Evolutionary conservation across 2,329 filamentous ascomycete species (phyloP).

Genomic region (Chaetomium strumarium): DNA sequence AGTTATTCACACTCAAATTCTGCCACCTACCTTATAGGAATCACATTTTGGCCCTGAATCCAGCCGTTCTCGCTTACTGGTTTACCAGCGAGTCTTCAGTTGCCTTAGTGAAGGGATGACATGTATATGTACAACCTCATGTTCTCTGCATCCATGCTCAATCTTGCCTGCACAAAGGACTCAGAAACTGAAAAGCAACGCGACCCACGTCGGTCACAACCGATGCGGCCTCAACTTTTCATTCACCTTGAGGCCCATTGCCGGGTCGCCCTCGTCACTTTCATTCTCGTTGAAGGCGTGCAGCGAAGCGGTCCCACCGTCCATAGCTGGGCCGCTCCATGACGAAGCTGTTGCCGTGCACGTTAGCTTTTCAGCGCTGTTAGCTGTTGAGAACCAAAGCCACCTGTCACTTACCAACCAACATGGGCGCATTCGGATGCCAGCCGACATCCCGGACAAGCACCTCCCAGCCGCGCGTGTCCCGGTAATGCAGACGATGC

Average conservation of each 20-base stretch:
- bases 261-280: slow-evolving; percentile 56
- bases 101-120: no score
- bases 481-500: slow-evolving; percentile 46
- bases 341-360: slow-evolving; percentile 60
- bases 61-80: no score
- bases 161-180: not conserved
- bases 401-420: slow-evolving; percentile 51
- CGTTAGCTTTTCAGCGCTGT: slow-evolving; percentile 8
- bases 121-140: no score
- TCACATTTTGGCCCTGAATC: no score
- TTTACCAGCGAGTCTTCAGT: no score
- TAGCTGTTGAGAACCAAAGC: not conserved
- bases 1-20: no score
- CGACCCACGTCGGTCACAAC: not conserved
- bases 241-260: slow-evolving; percentile 56
- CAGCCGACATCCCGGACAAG: slow-evolving; percentile 85
- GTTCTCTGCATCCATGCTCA: no score
- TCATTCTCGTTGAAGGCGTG: slow-evolving; percentile 69
- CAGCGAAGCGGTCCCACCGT: slow-evolving; percentile 65
- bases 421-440: slow-evolving; percentile 77
- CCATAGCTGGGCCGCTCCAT: slow-evolving; percentile 72
- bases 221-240: slow-evolving; percentile 45
- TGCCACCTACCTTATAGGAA: no score
- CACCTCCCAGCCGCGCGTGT: slow-evolving; percentile 59
- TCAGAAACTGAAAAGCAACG: not conserved